These are phyloP conservation scores for Zygoascus ofunaensis DNA, from an alignment of 805 yeast species.

Conservation along the genomic window DNA sequence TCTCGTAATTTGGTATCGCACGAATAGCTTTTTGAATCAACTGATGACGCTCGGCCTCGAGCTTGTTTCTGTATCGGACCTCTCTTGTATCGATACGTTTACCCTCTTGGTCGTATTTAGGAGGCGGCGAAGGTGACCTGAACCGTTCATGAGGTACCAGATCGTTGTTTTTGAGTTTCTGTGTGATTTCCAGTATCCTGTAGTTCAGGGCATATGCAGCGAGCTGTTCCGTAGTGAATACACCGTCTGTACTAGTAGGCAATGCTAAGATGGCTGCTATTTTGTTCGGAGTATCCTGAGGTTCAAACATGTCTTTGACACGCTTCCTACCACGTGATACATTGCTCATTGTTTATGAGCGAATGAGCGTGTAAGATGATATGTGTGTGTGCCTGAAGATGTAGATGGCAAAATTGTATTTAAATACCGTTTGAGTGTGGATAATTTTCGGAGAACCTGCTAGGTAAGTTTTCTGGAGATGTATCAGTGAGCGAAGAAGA, in stretches of 20 bases:
- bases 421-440: too few relatives aligned
- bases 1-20: slow-evolving; percentile 62
- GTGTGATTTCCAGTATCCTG: slow-evolving; percentile 73
- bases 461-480: too few relatives aligned
- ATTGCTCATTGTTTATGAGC: too few relatives aligned
- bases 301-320: neutral
- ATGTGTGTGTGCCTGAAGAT: too few relatives aligned
- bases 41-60: slow-evolving; percentile 72
- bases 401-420: too few relatives aligned
- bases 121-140: slow-evolving; percentile 85
- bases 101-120: slow-evolving; percentile 76
- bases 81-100: slow-evolving; percentile 81
- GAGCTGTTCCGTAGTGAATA: slow-evolving; percentile 66
- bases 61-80: slow-evolving; percentile 45
- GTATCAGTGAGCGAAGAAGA: too few relatives aligned
- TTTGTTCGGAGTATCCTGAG: slow-evolving; percentile 17
- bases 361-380: too few relatives aligned
- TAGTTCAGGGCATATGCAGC: slow-evolving; percentile 57
- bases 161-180: slow-evolving; percentile 43
- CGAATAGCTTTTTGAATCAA: slow-evolving; percentile 69
- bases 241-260: slow-evolving; percentile 38
- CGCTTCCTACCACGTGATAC: neutral
- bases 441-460: too few relatives aligned
- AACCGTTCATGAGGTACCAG: slow-evolving; percentile 38
- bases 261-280: slow-evolving; percentile 23